Evolutionary conservation across 306 rosid genomes (phyloP).

Genomic region (Ormosia emarginata): DNA sequence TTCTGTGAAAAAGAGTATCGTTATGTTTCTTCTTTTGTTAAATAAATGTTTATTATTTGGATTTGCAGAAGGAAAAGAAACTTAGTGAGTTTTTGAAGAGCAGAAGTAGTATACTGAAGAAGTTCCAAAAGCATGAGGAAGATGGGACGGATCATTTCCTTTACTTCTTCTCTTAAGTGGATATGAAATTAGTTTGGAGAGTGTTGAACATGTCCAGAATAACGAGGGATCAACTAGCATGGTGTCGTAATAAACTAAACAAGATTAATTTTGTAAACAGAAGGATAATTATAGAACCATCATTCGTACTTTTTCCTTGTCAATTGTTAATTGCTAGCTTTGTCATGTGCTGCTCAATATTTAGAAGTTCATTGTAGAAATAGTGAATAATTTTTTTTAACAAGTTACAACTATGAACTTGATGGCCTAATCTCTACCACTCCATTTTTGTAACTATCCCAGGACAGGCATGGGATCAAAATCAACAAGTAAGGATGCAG

Average conservation of each 20-base stretch:
- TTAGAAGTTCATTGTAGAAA: neutral
- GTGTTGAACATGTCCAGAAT: slow-evolving; percentile 66
- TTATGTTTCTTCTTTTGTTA: neutral
- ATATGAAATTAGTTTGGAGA: slow-evolving; percentile 63
- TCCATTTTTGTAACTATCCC: neutral
- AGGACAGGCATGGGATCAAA: neutral
- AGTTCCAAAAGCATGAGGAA: slow-evolving; percentile 39
- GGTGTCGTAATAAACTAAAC: slow-evolving; percentile 64
- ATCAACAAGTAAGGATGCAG: neutral
- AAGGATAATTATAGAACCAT: slow-evolving; percentile 53
- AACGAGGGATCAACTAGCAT: slow-evolving; percentile 61
- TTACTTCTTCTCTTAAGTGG: slow-evolving; percentile 57
- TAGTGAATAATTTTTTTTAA: neutral
- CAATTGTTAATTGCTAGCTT: neutral
- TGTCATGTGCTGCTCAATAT: neutral
- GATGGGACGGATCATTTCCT: slow-evolving; percentile 38
- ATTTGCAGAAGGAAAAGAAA: slow-evolving; percentile 61
- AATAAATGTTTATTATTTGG: neutral
- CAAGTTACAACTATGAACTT: neutral
- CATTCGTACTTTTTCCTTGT: slow-evolving; percentile 69
- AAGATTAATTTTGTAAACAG: slow-evolving; percentile 42
- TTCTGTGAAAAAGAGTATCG: neutral
- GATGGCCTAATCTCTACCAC: neutral
- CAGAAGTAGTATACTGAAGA: slow-evolving; percentile 57
- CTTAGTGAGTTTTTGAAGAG: slow-evolving; percentile 41